Evolutionary conservation across 2,329 filamentous ascomycete species (phyloP).

Genomic region (Biscogniauxia marginata): DNA sequence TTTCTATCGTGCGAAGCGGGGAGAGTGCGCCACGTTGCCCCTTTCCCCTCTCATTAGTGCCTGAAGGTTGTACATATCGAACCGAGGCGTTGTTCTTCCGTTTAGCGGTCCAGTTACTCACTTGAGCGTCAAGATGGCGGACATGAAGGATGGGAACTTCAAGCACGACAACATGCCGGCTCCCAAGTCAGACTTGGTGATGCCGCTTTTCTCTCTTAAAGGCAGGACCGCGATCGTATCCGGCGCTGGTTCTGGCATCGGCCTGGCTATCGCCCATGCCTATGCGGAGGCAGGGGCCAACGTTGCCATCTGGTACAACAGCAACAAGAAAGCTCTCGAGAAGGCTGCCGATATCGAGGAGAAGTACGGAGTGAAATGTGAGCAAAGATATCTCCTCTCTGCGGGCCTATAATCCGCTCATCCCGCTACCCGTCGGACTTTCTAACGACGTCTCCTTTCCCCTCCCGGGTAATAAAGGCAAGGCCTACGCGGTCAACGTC

Average conservation of each 20-base stretch:
- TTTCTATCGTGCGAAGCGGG: background rate
- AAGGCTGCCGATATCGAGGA: slow-evolving; percentile 63
- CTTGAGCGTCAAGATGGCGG: slow-evolving; percentile 34
- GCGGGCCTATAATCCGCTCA: too few species aligned
- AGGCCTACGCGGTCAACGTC: slow-evolving; percentile 63
- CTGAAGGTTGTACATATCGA: too few species aligned
- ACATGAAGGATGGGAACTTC: slow-evolving; percentile 51
- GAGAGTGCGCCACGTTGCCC: too few species aligned
- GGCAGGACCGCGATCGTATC: slow-evolving; percentile 69
- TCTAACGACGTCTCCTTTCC: background rate
- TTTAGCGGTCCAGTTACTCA: background rate
- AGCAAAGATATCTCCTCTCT: slow-evolving; percentile 26
- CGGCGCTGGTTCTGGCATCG: slow-evolving; percentile 58
- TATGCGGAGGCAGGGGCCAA: slow-evolving; percentile 70
- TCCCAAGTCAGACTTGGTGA: slow-evolving; percentile 49
- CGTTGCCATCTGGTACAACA: slow-evolving; percentile 71
- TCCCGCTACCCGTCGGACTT: too few species aligned
- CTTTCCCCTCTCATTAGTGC: background rate
- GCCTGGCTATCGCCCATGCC: slow-evolving; percentile 61
- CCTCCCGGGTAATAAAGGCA: slow-evolving; percentile 50
- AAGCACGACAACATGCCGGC: slow-evolving; percentile 54
- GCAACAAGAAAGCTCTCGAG: slow-evolving; percentile 62
- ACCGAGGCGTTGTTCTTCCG: too few species aligned
- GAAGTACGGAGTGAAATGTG: slow-evolving; percentile 67
- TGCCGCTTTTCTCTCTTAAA: slow-evolving; percentile 68